Conservation (phyloP, 2,329 filamentous ascomycete genomes). For the Aspergillus fructus region DNA sequence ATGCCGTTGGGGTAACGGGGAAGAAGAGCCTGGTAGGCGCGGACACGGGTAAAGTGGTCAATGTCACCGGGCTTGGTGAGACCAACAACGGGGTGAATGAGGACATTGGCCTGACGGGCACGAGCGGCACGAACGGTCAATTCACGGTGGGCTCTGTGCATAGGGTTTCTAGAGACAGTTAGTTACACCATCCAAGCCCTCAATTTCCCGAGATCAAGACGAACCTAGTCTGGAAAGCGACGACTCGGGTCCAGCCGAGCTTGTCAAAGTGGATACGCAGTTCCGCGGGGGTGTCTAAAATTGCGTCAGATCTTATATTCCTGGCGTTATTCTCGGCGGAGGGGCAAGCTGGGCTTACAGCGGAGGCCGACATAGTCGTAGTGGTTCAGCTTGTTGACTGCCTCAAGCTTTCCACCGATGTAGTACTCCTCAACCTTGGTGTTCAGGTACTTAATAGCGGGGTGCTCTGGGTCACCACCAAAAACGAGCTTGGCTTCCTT, state of each 20-base stretch:
- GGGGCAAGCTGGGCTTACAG: conserved; percentile 58
- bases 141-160: conserved; percentile 98
- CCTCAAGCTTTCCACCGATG: conserved; percentile 92
- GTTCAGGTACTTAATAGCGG: conserved; percentile 87
- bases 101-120: conserved; percentile 93
- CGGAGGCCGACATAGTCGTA: conserved; percentile 98
- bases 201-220: neutral
- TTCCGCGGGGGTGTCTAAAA: conserved; percentile 82
- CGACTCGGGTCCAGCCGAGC: conserved; percentile 95
- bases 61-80: conserved; percentile 99
- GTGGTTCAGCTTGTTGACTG: conserved; percentile 92
- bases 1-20: conserved; percentile 98
- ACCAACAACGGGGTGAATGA: conserved; percentile 98
- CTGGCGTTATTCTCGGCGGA: conserved; percentile 1
- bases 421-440: conserved; percentile 81
- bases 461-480: conserved; percentile 86
- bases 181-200: neutral
- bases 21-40: conserved; percentile 95
- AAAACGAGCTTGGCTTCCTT: conserved; percentile 94
- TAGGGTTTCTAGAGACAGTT: conserved; percentile 70
- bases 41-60: conserved; percentile 98
- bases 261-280: conserved; percentile 97
- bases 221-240: conserved; percentile 88
- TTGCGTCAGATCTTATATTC: conserved; percentile 8
- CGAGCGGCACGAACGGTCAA: conserved; percentile 95